Conservation (phyloP, 2,329 filamentous ascomycete species). For the Aspergillus alliaceus region DNA sequence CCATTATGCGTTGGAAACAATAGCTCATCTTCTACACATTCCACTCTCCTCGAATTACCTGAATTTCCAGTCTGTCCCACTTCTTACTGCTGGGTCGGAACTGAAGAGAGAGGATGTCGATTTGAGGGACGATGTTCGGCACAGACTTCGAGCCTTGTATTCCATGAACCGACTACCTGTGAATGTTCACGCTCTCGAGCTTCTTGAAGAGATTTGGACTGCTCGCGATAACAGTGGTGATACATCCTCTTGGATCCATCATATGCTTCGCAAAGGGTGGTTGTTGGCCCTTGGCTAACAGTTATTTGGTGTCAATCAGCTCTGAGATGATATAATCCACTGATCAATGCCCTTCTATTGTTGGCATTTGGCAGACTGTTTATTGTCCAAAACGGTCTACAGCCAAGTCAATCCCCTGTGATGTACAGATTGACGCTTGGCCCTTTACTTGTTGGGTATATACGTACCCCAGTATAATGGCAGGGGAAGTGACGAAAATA, state of each 20-base stretch:
- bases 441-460: too few relatives aligned
- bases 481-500: too few relatives aligned
- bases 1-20: constrained; percentile 8
- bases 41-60: constrained; percentile 3
- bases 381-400: too few relatives aligned
- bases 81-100: constrained; percentile 13
- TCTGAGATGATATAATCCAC: too few relatives aligned
- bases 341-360: too few relatives aligned
- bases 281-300: neutral
- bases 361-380: too few relatives aligned
- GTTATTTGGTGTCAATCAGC: too few relatives aligned
- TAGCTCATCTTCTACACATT: constrained; percentile 8
- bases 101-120: neutral
- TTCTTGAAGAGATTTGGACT: constrained; percentile 9
- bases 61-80: constrained; percentile 13
- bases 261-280: constrained; percentile 10
- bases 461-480: too few relatives aligned
- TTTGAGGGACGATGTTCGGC: constrained; percentile 4
- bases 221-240: neutral
- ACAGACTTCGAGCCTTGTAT: constrained; percentile 9
- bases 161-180: constrained; percentile 12
- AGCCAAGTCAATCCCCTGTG: too few relatives aligned
- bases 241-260: constrained; percentile 5
- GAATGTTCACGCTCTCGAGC: constrained; percentile 4
- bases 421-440: too few relatives aligned